Conservation (phyloP, 495 filamentous ascomycete genomes). For the Cercophora sp. region DNA sequence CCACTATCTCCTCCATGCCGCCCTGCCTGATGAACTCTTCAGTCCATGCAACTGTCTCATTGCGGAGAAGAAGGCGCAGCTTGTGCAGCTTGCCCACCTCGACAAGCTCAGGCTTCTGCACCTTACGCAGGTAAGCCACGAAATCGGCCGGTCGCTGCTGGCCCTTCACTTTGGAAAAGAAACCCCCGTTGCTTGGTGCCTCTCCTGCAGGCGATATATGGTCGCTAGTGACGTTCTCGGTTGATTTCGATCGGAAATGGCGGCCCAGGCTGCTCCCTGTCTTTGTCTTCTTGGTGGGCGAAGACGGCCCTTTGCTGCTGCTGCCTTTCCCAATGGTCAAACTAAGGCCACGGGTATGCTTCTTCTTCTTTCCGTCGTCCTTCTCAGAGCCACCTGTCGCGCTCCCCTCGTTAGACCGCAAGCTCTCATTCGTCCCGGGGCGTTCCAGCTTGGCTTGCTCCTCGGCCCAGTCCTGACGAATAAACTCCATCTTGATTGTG, state of each 20-base stretch:
- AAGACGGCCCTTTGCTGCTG: slow-evolving; percentile 36
- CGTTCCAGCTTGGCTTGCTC: slow-evolving; percentile 42
- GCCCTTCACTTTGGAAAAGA: slow-evolving; percentile 51
- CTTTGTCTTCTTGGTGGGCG: slow-evolving; percentile 51
- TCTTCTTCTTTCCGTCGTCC: slow-evolving; percentile 50
- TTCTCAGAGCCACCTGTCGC: slow-evolving; percentile 14
- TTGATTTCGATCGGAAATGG: slow-evolving; percentile 50
- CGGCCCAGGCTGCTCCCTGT: slow-evolving; percentile 48
- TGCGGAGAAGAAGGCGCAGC: slow-evolving; percentile 80
- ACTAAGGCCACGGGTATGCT: slow-evolving; percentile 69
- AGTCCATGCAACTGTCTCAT: slow-evolving; percentile 93
- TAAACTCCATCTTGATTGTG: slow-evolving; percentile 91
- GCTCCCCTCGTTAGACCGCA: slow-evolving; percentile 19
- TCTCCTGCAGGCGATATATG: slow-evolving; percentile 39
- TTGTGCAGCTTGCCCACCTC: slow-evolving; percentile 96
- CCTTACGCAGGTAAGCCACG: slow-evolving; percentile 72
- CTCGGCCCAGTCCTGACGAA: slow-evolving; percentile 78
- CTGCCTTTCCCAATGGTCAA: slow-evolving; percentile 64
- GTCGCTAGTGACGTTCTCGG: slow-evolving; percentile 46
- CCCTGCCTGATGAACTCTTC: slow-evolving; percentile 83
- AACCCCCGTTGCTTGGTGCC: slow-evolving; percentile 30
- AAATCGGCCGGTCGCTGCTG: slow-evolving; percentile 69
- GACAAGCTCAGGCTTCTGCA: slow-evolving; percentile 71
- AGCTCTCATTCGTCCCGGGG: slow-evolving; percentile 33
- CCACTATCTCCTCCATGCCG: slow-evolving; percentile 88